These are phyloP conservation scores for Penicillium sclerotiorum DNA, from an alignment of 2,329 filamentous ascomycete species.

Conservation along the genomic window DNA sequence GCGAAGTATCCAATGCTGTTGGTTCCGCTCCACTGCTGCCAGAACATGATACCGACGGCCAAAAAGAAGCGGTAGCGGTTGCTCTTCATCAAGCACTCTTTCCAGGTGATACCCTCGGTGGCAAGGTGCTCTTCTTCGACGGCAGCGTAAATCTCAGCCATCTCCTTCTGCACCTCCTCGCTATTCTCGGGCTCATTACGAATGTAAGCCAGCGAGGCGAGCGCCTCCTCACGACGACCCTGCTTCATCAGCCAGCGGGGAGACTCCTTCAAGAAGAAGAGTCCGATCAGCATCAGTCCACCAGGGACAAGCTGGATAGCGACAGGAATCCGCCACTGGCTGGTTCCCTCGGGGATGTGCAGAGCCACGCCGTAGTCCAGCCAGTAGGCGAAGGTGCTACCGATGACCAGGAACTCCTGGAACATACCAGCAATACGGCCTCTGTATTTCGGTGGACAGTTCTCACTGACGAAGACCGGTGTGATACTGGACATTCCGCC, in stretches of 20 bases:
- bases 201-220: slow-evolving; percentile 40
- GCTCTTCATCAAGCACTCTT: slow-evolving; percentile 41
- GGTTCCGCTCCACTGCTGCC: slow-evolving; percentile 45
- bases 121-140: slow-evolving; percentile 45
- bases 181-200: slow-evolving; percentile 33
- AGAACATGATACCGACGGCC: slow-evolving; percentile 43
- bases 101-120: slow-evolving; percentile 47
- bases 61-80: slow-evolving; percentile 43
- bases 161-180: slow-evolving; percentile 33
- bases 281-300: slow-evolving; percentile 51
- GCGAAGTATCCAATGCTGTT: slow-evolving; percentile 45
- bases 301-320: slow-evolving; percentile 57
- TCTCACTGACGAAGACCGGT: slow-evolving; percentile 41
- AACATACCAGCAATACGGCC: slow-evolving; percentile 41
- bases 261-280: slow-evolving; percentile 56
- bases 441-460: slow-evolving; percentile 34
- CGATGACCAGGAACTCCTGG: slow-evolving; percentile 42
- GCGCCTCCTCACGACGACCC: slow-evolving; percentile 50
- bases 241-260: slow-evolving; percentile 60
- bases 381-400: slow-evolving; percentile 55
- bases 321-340: slow-evolving; percentile 58
- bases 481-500: slow-evolving; percentile 44
- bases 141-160: slow-evolving; percentile 44
- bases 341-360: slow-evolving; percentile 46
- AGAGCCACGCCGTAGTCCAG: slow-evolving; percentile 56